Percentiles rank a stretch among this genome's conserved stretches.
Evolutionary conservation across 2,329 filamentous ascomycete species (phyloP).

Genomic region (Fusarium solani-melongenae): DNA sequence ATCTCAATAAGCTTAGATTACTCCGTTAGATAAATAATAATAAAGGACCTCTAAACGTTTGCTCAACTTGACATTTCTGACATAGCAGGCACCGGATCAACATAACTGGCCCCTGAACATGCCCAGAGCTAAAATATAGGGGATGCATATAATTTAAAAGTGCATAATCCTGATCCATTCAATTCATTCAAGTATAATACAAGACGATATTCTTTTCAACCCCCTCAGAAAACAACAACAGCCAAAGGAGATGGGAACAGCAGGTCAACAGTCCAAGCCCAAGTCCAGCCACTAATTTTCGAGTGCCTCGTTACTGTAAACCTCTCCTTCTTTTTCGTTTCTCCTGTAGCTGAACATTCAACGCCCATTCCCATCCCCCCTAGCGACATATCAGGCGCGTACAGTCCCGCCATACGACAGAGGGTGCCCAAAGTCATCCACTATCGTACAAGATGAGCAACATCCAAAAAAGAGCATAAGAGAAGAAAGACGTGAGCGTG

Average conservation of each 20-base stretch:
- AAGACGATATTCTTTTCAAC: conserved; percentile 8
- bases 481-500: conserved; percentile 3
- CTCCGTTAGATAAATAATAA: neutral
- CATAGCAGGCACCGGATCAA: neutral
- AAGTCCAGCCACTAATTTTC: neutral
- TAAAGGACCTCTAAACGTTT: neutral
- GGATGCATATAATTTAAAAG: too few relatives aligned
- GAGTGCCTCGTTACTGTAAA: neutral
- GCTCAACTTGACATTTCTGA: neutral
- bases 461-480: neutral
- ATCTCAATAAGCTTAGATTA: neutral
- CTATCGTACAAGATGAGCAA: neutral
- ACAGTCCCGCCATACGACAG: conserved; percentile 13
- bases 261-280: neutral
- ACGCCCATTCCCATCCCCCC: conserved; percentile 1
- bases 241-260: neutral
- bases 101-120: neutral
- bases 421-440: neutral
- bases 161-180: neutral
- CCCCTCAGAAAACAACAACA: neutral
- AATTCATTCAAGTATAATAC: conserved; percentile 14
- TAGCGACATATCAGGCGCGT: neutral
- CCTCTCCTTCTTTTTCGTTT: neutral
- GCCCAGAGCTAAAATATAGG: neutral
- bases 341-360: neutral